Base-by-base conservation (phyloP, 2,329 filamentous ascomycete species). In the Colletotrichum falcatum region DNA sequence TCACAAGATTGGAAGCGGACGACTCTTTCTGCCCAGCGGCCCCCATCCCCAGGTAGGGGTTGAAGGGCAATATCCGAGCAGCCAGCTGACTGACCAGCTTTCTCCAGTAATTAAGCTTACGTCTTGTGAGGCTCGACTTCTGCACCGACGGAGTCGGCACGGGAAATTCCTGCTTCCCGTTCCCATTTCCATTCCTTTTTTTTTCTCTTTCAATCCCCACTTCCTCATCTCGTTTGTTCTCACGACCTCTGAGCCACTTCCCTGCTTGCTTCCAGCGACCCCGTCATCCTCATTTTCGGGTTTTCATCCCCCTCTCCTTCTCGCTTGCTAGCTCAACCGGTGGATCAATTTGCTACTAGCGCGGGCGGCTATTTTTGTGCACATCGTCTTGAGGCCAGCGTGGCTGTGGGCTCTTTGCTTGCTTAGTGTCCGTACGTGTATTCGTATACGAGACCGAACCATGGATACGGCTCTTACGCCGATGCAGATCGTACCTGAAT, bases 301-400 rank as follows among this genome's bases (percentile, higher is more conserved):
- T n/a, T n/a, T n/a, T n/a, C n/a, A n/a, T n/a, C n/a, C n/a, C n/a
- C n/a, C n/a, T n/a, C n/a, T n/a, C n/a, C n/a, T n/a, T n/a, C n/a
- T n/a, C n/a, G n/a, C n/a, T 18, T 49, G 33, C 30, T 49, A 61
- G 42, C 35, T 49, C 18, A 11, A n/a, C n/a, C n/a, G n/a, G n/a
- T n/a, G n/a, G n/a, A n/a, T n/a, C 48, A 39, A 23, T 54, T 53
- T 28, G 4, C 37, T 30, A 23, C 39, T 56, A 51, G 35, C 51
- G 23, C 30, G 35, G 55, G 44, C 63, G 51, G 67, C 63, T 67
- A 70, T 67, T 67, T 66, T 49, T 62, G 42, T 56, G 56, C 20
- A 7, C 20, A 16, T 33, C 30, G 5, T n/a, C 20, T 18, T 28
- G 46, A 39, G 60, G 20, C 26, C 35, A 23, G 54, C 26, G 35